phyloP scores from a whole-genome alignment of 352 stramenopile genomes.

The Phytopythium chamaehyphon region DNA sequence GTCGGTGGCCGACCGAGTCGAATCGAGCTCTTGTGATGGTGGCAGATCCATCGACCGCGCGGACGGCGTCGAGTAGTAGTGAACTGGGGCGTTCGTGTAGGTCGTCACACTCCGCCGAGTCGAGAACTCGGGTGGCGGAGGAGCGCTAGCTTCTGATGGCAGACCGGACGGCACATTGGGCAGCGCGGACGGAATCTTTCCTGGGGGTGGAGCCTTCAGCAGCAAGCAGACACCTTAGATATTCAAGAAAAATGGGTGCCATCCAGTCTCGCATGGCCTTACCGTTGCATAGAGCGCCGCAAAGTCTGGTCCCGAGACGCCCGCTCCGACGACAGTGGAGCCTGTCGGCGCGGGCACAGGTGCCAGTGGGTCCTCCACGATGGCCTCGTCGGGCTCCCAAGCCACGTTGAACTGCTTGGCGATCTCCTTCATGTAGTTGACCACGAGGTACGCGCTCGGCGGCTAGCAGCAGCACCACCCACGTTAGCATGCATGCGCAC shows the following conservation, averaged over 20 bases:
- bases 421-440: conserved; percentile 96
- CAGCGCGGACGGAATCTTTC: conserved; percentile 39
- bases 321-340: conserved; percentile 67
- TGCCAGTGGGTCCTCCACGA: conserved; percentile 72
- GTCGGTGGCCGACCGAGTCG: background rate
- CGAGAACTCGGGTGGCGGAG: conserved; percentile 14
- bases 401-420: conserved; percentile 94
- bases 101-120: conserved; percentile 30
- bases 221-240: too few relatives aligned
- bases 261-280: conserved; percentile 10
- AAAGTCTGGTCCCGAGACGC: conserved; percentile 82
- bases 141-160: conserved; percentile 11
- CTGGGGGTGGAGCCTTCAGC: conserved; percentile 36
- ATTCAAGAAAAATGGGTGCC: too few relatives aligned
- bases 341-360: conserved; percentile 90
- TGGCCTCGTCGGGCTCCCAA: conserved; percentile 85
- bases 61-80: conserved; percentile 20
- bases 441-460: conserved; percentile 92
- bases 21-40: conserved; percentile 11
- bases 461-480: too few relatives aligned
- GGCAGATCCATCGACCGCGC: conserved; percentile 6
- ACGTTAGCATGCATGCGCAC: too few relatives aligned
- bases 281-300: conserved; percentile 68
- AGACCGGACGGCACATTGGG: conserved; percentile 33
- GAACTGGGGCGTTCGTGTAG: conserved; percentile 34